Conservation (phyloP, 1,284 basidiomycete species). For the Irpex sp. region DNA sequence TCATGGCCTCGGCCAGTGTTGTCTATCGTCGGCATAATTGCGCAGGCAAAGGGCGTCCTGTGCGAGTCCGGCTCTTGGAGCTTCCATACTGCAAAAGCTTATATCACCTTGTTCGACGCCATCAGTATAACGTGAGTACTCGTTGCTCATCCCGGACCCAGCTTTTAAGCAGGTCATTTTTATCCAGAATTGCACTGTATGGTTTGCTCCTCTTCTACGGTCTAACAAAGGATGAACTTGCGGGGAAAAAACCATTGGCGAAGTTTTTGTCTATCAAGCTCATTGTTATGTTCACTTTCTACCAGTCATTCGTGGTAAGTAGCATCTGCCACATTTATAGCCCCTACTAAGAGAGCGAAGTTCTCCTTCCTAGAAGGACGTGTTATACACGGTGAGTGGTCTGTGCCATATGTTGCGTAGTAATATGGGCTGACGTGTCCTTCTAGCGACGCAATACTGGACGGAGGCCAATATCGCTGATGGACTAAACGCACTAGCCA, state of each 20-base stretch:
- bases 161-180: not conserved
- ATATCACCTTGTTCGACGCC: slow-evolving; percentile 70
- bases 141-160: slow-evolving; percentile 4
- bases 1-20: slow-evolving; percentile 19
- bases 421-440: not conserved
- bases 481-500: slow-evolving; percentile 78
- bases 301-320: slow-evolving; percentile 70
- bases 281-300: slow-evolving; percentile 84
- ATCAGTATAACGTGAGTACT: slow-evolving; percentile 67
- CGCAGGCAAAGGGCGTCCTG: slow-evolving; percentile 61
- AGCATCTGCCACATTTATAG: not conserved
- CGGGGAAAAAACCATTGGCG: slow-evolving; percentile 70
- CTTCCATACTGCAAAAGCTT: slow-evolving; percentile 64
- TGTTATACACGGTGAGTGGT: slow-evolving; percentile 53
- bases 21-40: slow-evolving; percentile 76
- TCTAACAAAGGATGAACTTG: slow-evolving; percentile 74
- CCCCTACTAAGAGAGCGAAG: slow-evolving; percentile 31
- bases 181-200: slow-evolving; percentile 66
- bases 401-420: not conserved
- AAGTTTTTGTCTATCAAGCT: slow-evolving; percentile 85
- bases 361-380: slow-evolving; percentile 53
- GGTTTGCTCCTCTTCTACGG: slow-evolving; percentile 81
- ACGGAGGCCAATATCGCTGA: slow-evolving; percentile 75
- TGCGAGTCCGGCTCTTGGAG: slow-evolving; percentile 62
- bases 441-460: slow-evolving; percentile 71